Evolutionary conservation across 345 rosid species (phyloP), one percentile per base, ranked within the genome.

Genomic region (Pelargonium nanum): DNA sequence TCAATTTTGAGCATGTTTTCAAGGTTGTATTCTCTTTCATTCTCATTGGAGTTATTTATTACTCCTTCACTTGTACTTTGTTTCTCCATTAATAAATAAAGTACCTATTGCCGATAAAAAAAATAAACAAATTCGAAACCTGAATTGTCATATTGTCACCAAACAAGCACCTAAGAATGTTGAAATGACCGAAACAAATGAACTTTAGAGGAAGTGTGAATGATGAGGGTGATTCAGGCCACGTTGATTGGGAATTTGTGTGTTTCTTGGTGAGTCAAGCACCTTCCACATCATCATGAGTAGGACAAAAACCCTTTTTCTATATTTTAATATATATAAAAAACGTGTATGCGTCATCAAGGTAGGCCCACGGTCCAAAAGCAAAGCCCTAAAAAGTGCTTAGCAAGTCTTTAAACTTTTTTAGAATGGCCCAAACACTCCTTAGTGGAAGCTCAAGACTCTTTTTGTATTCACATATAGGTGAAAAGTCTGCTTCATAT

Each of bases 211-310:
- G n/a, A 54, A 54, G 3, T 54, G 22, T 22, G 24, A 54, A 9
- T 19, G 24, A 19, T 25, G 6, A 55, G 26, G 26, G 19, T 30
- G 0, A 58, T 7, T 30, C 32, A 56, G 19, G 24, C 10, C 32
- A 61, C 0, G 23, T 13, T 9, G 26, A 16, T 4, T 56, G 62
- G 57, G 72, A 77, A 72, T 75, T 70, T 54, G 67, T 51, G 70
- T 17, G 4, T 71, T 65, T 70, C 76, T 74, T 71, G 75, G 40
- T 25, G 55, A 61, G 64, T 55, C 57, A 60, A 51, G 56, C 15
- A 53, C 70, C 68, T 63, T 63, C 82, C 87, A 73, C 74, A 54
- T 80, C 82, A 75, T 58, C 66, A 26, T 75, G 87, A 79, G 84
- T 81, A 71, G 19, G 80, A 80, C 80, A 75, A 74, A 81, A 67